phyloP scores from a whole-genome alignment of 208 protist genomes.

The Acanthamoeba triangularis region DNA sequence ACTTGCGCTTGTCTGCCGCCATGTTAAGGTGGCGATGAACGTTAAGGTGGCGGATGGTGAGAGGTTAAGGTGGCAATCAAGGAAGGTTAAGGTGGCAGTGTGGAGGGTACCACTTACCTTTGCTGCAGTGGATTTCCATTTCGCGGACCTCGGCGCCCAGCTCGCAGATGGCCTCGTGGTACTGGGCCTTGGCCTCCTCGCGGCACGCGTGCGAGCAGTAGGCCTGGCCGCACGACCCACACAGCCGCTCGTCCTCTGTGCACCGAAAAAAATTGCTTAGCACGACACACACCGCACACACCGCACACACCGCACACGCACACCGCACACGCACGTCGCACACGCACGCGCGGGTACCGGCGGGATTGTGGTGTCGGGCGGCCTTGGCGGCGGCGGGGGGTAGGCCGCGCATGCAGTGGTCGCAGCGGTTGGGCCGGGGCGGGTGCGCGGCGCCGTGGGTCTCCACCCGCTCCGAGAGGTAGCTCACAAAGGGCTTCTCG shows the following conservation, averaged over 20 bases:
- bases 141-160: not conserved
- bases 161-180: conserved; percentile 49
- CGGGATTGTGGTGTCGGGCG: too few relatives aligned
- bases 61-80: not conserved
- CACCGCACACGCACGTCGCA: too few relatives aligned
- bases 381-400: not conserved
- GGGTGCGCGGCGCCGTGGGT: not conserved
- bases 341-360: too few relatives aligned
- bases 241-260: not conserved
- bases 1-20: conserved; percentile 14
- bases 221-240: conserved; percentile 21
- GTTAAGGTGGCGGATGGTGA: not conserved
- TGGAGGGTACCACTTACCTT: not conserved
- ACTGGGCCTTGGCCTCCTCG: conserved; percentile 16
- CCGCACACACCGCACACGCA: too few relatives aligned
- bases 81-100: not conserved
- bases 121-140: conserved; percentile 55
- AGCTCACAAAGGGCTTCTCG: conserved; percentile 68
- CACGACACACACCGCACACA: too few relatives aligned
- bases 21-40: not conserved
- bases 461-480: conserved; percentile 19
- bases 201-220: conserved; percentile 2
- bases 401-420: conserved; percentile 18
- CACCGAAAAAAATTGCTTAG: too few relatives aligned
- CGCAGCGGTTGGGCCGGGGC: conserved; percentile 4